phyloP scores from a whole-genome alignment of 371 early-diverging fungal genomes.

The Basidiobolus meristosporus region DNA sequence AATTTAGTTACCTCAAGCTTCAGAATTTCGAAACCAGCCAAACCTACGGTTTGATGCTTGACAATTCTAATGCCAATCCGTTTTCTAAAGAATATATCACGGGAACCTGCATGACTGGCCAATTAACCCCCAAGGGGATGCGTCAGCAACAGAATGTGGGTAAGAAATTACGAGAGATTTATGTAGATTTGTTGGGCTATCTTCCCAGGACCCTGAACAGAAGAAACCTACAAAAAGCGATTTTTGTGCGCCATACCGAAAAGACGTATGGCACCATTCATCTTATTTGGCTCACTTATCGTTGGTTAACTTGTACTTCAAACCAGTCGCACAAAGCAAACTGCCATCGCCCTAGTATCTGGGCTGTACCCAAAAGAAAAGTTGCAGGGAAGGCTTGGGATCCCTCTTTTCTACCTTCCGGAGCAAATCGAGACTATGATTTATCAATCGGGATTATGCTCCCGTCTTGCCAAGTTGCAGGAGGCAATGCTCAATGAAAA shows the following conservation, averaged over 20 bases:
- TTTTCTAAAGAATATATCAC: background rate
- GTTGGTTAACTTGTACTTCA: no score
- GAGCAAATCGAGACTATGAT: slow-evolving; percentile 24
- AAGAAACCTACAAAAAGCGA: background rate
- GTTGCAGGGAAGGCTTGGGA: background rate
- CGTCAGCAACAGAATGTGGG: slow-evolving; percentile 21
- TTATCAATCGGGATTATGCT: slow-evolving; percentile 13
- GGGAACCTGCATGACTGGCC: slow-evolving; percentile 17
- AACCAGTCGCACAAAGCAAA: slow-evolving; percentile 23
- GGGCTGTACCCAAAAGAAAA: slow-evolving; percentile 17
- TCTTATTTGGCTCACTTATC: no score
- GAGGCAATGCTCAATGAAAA: slow-evolving; percentile 4
- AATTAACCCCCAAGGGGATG: slow-evolving; percentile 25
- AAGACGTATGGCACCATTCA: slow-evolving; percentile 2
- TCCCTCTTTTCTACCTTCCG: slow-evolving; percentile 19
- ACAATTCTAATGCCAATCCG: background rate
- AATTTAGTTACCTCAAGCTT: background rate
- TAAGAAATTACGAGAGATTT: slow-evolving; percentile 18
- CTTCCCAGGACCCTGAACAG: background rate
- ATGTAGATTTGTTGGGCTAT: slow-evolving; percentile 2
- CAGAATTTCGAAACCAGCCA: background rate
- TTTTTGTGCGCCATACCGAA: slow-evolving; percentile 10
- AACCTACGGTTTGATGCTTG: background rate
- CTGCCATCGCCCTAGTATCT: slow-evolving; percentile 21
- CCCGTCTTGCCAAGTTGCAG: slow-evolving; percentile 7